Base-by-base conservation (phyloP, 2,329 filamentous ascomycete genomes). In the Didymella pinodella region DNA sequence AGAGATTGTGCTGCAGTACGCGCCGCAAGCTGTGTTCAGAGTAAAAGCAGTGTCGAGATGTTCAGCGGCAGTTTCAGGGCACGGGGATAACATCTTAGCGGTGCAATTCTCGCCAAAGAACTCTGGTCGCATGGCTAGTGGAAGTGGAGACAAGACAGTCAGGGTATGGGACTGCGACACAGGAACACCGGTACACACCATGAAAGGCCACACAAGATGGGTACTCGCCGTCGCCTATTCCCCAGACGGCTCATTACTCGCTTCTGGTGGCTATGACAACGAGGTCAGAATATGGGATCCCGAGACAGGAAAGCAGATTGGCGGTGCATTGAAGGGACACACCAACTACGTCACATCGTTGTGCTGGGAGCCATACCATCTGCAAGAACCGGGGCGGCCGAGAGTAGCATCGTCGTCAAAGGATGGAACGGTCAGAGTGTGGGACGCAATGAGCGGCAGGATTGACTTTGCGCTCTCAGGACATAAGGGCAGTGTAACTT, bases 141-240 rank as follows among this genome's bases (percentile, higher is more conserved):
- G 94, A 0, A 92, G 90, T 61, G 95, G 95, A 46, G 95, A 99
- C 73, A 90, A 90, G 67, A 97, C 93, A 1, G 94, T 93, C 0
- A 83, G 94, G 56, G 89, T 98, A 80, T 97, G 92, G 92, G 93
- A 99, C 71, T 93, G 92, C 48, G 92, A 97, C 70, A 97, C 93
- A 0, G 93, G 93, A 47, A 97, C 93, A 11, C 93, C 93, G 0
- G 86, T 92, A 61, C 86, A 91, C 77, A 98, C 93, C 0, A 80
- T 98, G 48, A 90, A 92, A 68, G 93, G 93, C 0, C 95, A 98
- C 77, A 89, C 89, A 2, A 90, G 90, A 61, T 97, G 93, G 93
- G 93, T 98, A 3, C 79, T 98, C 55, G 91, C 88, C 2, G 92
- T 97, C 3, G 87, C 88, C 54, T 98, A 92, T 87, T 93, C 91